Evolutionary conservation across 2,329 filamentous ascomycete genomes (phyloP), one percentile per base, ranked within the genome.

Genomic region (Neodidymelliopsis sp.): DNA sequence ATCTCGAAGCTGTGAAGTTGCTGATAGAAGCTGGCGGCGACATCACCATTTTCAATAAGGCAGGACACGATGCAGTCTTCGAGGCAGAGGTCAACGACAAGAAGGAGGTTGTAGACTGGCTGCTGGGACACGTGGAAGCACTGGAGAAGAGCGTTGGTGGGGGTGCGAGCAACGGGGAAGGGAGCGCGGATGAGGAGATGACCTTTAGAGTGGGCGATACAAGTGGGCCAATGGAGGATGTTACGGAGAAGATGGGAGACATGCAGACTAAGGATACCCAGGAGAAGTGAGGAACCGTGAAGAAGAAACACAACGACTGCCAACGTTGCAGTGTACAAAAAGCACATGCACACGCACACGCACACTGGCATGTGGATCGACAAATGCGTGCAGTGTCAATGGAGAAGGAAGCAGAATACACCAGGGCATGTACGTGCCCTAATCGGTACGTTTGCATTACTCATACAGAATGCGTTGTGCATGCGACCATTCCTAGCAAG

Each of bases 1-100:
- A 97, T 65, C 77, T 97, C 3, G 83, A 87, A 5, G 84, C 86
- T 3, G 90, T 96, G 6, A 89, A 92, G 76, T 75, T 85, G 0
- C 81, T 99, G 10, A 79, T 96, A 2, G 84, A 86, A 33, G 79
- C 84, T 2, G 91, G 91, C 2, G 91, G 91, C 1, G 87, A 91
- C 49, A 86, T 91, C 4, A 85, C 85, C 9, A 77, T 91, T 23
- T 86, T 86, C 66, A 97, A 97, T 69, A 84, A 87, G 67, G 89
- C 89, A 36, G 91, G 95, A 20, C 90, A 96, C 63, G 88, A 78
- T 51, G 76, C 77, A 4, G 75, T 79, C 23, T 80, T 77, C 45
- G 77, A 79, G 62, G 78, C 78, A 3, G 77, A 79, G 60, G 66
- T 77, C 27, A 77, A 77, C 42, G 77, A 77, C 42, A 79, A 77